Base-by-base conservation (phyloP, 2,329 filamentous ascomycete genomes). In the Monosporascus sp. region DNA sequence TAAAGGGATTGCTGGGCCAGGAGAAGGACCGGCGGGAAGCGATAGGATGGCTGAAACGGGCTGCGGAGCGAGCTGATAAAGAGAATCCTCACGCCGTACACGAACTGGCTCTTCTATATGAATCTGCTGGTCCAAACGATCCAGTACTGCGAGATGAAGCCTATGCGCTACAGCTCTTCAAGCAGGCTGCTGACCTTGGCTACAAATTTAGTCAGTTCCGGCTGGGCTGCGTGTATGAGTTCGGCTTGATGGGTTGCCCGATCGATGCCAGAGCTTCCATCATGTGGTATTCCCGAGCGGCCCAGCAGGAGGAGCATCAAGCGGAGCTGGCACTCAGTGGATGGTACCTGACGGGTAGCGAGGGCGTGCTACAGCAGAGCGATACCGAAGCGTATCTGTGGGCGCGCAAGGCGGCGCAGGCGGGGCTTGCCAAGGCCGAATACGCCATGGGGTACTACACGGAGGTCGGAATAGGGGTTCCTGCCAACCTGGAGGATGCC, bases 381-480 rank as follows among this genome's bases (percentile, higher is more conserved):
- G 94, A 99, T 63, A 95, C 90, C 0, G 94, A 99, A 69, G 94
- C 94, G 1, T 99, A 97, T 68, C 81, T 99, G 2, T 99, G 94
- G 94, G 93, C 94, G 11, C 80, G 93, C 22, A 97, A 97, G 72
- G 93, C 94, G 2, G 94, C 94, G 0, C 83, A 86, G 58, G 88
- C 90, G 3, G 91, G 93, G 3, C 73, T 97, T 38, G 85, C 90
- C 7, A 99, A 97, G 76, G 94, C 94, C 0, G 89, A 97, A 73
- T 97, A 97, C 72, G 94, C 93, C 0, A 96, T 99, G 88, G 94
- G 94, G 0, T 97, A 97, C 72, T 97, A 96, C 67, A 95, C 90
- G 1, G 94, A 99, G 71, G 87, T 94, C 48, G 94, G 94, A 14
- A 97, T 99, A 62, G 94, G 94, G 31, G 85, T 90, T 58, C 79